These are phyloP conservation scores for Escovopsis sp. DNA, from an alignment of 2,329 filamentous ascomycete genomes.

Conservation along the genomic window DNA sequence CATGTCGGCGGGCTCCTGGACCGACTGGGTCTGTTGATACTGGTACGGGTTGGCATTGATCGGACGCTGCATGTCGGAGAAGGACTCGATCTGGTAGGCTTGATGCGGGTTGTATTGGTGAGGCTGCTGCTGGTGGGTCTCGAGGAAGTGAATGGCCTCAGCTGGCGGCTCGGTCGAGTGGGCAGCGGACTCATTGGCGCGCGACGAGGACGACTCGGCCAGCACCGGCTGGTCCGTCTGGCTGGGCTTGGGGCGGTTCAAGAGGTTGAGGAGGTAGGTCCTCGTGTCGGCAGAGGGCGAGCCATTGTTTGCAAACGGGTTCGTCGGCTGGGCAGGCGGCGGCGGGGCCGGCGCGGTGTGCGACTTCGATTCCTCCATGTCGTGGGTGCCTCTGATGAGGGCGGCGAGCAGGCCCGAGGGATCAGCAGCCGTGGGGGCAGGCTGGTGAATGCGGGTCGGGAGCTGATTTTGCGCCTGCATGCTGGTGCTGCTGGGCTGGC, in stretches of 20 bases:
- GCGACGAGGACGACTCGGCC: slow-evolving; percentile 22
- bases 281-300: slow-evolving; percentile 57
- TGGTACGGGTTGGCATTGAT: slow-evolving; percentile 14
- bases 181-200: slow-evolving; percentile 30
- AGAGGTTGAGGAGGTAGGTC: slow-evolving; percentile 70
- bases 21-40: slow-evolving; percentile 8
- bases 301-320: slow-evolving; percentile 30
- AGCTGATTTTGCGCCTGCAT: slow-evolving; percentile 12
- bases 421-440: slow-evolving; percentile 40
- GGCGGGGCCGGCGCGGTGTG: slow-evolving; percentile 7
- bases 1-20: slow-evolving; percentile 25
- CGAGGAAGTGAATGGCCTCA: slow-evolving; percentile 6
- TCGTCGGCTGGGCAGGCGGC: slow-evolving; percentile 13
- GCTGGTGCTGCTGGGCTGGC: slow-evolving; percentile 8
- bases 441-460: slow-evolving; percentile 36
- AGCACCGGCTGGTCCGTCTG: slow-evolving; percentile 36
- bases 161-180: slow-evolving; percentile 23
- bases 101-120: slow-evolving; percentile 13
- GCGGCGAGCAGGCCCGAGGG: slow-evolving; percentile 44
- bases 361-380: slow-evolving; percentile 28
- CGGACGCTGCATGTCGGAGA: slow-evolving; percentile 11
- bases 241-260: slow-evolving; percentile 62
- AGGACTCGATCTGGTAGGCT: slow-evolving; percentile 15
- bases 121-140: slow-evolving; percentile 12
- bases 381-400: slow-evolving; percentile 43